Evolutionary conservation across 352 stramenopile species (phyloP), one percentile per base, ranked within the genome.

Genomic region (Pythium biforme): DNA sequence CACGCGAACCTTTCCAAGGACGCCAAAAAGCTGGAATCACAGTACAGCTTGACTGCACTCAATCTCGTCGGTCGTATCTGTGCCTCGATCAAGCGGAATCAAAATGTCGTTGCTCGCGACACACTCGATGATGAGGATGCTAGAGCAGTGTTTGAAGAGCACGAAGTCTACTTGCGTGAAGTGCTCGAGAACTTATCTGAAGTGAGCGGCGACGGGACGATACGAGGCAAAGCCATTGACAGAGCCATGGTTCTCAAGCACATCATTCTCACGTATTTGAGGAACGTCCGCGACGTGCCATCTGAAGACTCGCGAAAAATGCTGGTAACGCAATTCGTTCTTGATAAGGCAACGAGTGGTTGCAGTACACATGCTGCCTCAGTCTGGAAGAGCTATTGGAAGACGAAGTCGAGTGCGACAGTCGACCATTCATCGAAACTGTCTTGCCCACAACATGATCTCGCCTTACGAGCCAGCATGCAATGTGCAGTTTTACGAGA

Each of bases 11-110:
- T 85, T 2, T 67, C 69, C 0, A 81, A 88, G 27, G 79, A 90
- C 51, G 31, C 66, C 15, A 92, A 79, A 25, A 92, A 86, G 23
- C 65, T 82, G 20, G 84, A 94, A 50, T 81, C 79, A 4, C 75
- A 92, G 59, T 75, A 83, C 46, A 88, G 66, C 26, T 47, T 94
- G 39, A 75, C 77, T 27, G 83, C 88, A 14, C 71, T 96, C 3
- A 82, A 78, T 27, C 69, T 92, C 26, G 59, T 93, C 8, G 88
- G 86, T 29, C 89, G 86, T 51, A 92, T 96, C 51, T 94, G 83
- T 45, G 69, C 83, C 25, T 73, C 77, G 5, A 92, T 95, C 57
- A 89, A 87, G 55, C 67, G 52, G 39, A 77, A 85, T 43, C 69
- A 90, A 52, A 84, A 72, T 12, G 40, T 54, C 27, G 76, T 66